Base-by-base conservation (phyloP, 164 flowering plant genomes). In the Houttuynia cordata region DNA sequence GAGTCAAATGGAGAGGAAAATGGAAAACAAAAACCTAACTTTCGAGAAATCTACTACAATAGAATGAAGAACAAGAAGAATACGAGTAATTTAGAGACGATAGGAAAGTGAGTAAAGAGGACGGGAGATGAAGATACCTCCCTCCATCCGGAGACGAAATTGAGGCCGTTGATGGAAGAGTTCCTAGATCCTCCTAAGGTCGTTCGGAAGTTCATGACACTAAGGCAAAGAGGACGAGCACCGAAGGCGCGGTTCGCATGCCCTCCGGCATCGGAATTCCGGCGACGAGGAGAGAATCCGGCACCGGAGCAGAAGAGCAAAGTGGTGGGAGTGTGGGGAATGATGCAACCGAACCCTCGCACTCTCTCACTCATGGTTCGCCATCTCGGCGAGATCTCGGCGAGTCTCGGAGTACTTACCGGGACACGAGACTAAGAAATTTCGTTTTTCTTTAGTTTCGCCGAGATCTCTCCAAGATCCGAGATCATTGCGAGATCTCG, bases 81-180 rank as follows among this genome's bases (percentile, higher is more conserved):
- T 14, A 23, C 15, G 3, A 54, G 22, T 18, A 57, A 5, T 1
- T 17, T 15, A 10, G 9, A 37, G 22, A 19, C 10, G 23, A 18
- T 24, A 25, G 40, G 12, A 1, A 25, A n/a, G 20, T n/a, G 21
- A 57, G 47, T 3, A 39, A 19, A 18, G 6, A n/a, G 18, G 24
- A 0, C 10, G 12, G 23, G 34, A 54, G 15, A 23, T 54, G 37
- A 23, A 22, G 75, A 79, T 87, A 90, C 92, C 92, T 85, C 92
- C 94, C 95, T 90, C 97, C 97, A 90, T 90, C 75, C 85, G 88
- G 77, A 57, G 91, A 84, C 69, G 73, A 80, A 81, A 88, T 80
- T 88, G 78, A 21, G 58, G 55, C 71, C 74, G 72, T 76, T 69
- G 74, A 75, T 66, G 67, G 67, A 67, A 56, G 74, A 79, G 55